A percentile compares a stretch with the other conserved stretches of the same genome.
These are phyloP conservation scores for Linderniella brevidens DNA, from an alignment of 257 asterid genomes.

Conservation along the genomic window DNA sequence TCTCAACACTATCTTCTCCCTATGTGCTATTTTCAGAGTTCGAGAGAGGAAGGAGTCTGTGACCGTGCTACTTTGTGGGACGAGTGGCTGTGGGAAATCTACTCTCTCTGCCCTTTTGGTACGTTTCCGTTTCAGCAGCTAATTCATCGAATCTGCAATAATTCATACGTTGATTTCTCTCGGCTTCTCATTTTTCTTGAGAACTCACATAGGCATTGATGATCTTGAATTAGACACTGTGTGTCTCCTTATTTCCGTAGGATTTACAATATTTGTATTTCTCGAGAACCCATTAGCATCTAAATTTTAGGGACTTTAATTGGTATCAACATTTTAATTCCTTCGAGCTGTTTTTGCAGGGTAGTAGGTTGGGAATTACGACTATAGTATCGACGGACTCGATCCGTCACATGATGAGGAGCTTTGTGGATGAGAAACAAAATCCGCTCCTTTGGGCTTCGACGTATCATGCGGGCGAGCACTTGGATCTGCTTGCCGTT, in stretches of 20 bases:
- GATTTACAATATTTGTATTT: too few species aligned
- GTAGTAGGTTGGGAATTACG: conserved; percentile 91
- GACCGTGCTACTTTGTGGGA: conserved; percentile 81
- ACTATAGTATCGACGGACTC: conserved; percentile 97
- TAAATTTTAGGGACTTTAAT: too few species aligned
- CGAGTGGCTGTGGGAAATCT: conserved; percentile 99
- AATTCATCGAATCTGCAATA: too few species aligned
- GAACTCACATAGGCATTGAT: too few species aligned
- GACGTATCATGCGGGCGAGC: conserved; percentile 95
- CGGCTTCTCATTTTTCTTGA: background rate
- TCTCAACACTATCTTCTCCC: too few species aligned
- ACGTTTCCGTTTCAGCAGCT: conserved; percentile 10
- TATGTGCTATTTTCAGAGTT: conserved; percentile 35
- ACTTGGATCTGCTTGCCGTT: conserved; percentile 83
- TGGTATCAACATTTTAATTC: too few species aligned
- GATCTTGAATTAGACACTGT: too few species aligned
- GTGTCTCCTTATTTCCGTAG: too few species aligned
- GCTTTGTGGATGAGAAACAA: conserved; percentile 82
- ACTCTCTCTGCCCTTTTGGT: conserved; percentile 98
- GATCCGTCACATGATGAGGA: conserved; percentile 98
- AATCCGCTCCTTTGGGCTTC: conserved; percentile 98
- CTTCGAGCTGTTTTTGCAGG: conserved; percentile 29
- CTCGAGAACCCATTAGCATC: too few species aligned
- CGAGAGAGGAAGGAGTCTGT: conserved; percentile 89
- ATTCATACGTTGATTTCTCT: conserved; percentile 1